Base-by-base conservation (phyloP, 305 asterid species). In the Fraxinus velutina region DNA sequence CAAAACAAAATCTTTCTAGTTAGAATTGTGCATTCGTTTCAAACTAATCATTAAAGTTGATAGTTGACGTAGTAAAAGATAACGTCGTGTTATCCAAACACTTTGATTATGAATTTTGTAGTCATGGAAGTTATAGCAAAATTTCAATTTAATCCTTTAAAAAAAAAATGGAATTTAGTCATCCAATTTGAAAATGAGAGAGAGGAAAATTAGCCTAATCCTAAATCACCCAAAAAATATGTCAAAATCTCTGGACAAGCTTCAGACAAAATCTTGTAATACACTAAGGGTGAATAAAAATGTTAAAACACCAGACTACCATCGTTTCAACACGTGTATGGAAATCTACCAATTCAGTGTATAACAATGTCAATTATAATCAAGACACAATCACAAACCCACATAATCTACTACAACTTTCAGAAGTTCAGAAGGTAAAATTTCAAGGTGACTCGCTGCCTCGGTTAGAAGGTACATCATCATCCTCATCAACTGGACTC, bases 401-500 rank as follows among this genome's bases (percentile, higher is more conserved):
- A 30, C 44, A 76, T 76, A 44, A 30, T 32, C 75, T 70, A 37
- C 34, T 24, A 33, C 3, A 32, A 19, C 42, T 30, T 30, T 70
- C 39, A 13, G 3, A 13, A 70, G 75, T 32, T 30, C 22, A 70
- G 12, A 70, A 15, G 44, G 12, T 13, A 70, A 70, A 70, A 70
- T 70, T 15, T 85, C 84, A 92, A 79, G 96, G 90, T 42, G 92
- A 92, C 81, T 85, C 89, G 42, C 94, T 89, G 84, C 88, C 91
- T 42, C 92, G 73, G 8, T 91, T 92, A 2, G 90, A 87, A 36
- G 85, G 88, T 9, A 55, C 87, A 9, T 88, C 90, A 13, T 87
- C 90, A 66, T 82, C 97, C 19, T 91, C 94, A 33, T 86, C 93
- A 75, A 84, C 88, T 2, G 91, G 94, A 90, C 90, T 92, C 88